Base-by-base conservation (phyloP, 441 rosid genomes). In the Capsella rubella region DNA sequence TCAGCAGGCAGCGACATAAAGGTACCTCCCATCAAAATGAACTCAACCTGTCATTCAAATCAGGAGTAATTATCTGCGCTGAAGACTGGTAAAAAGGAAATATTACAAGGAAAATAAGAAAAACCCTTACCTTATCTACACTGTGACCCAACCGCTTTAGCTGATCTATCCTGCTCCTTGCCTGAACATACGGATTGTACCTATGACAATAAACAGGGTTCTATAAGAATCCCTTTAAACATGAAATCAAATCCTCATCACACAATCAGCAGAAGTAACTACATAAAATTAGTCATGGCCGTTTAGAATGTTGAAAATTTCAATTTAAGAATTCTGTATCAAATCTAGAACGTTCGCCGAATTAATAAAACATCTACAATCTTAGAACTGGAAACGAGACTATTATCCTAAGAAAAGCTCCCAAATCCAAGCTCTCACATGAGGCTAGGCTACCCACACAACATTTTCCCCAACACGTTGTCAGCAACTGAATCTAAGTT, bases 71-170 rank as follows among this genome's bases (percentile, higher is more conserved):
- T 51, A 64, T 63, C 21, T 57, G 13, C 2, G 10, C 8, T 25
- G 5, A 25, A 71, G 71, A 70, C 45, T 59, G 37, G 63, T 59
- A 21, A 51, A 43, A 4, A 34, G 7, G 6, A 45, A 4, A 3
- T 14, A 39, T 15, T 4, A 32, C 54, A 6, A 4, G 6, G 14
- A 14, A 32, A 42, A 42, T 7, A 39, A 42, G 28, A 59, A 37
- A 13, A 67, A 32, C 27, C 27, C 72, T 45, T 75, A 90, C 98
- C 98, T 95, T 95, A 55, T 95, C 98, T 13, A 91, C 99, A 69
- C 98, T 90, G 80, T 95, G 99, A 76, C 99, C 99, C 89, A 95
- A 80, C 67, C 98, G 82, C 82, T 95, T 95, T 77, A 93, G 97
- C 89, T 95, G 98, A 83, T 95, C 98, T 66, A 95, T 91, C 89